Evolutionary conservation across 2,329 filamentous ascomycete species (phyloP).

Genomic region (Ploettnerulaceae sp.): DNA sequence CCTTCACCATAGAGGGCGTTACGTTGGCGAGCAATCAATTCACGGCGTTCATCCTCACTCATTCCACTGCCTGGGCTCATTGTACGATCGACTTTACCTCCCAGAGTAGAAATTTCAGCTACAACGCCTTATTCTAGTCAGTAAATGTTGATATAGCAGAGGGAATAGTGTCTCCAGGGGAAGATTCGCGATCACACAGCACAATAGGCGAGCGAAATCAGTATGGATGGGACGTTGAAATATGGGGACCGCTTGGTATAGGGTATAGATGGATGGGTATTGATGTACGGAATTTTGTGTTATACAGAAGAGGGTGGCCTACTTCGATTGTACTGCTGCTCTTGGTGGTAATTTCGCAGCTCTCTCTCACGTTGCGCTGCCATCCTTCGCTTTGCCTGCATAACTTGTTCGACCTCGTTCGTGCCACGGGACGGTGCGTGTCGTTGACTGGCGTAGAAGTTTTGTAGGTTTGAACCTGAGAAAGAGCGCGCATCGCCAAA

Average conservation of each 20-base stretch:
- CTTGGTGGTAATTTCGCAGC: conserved; percentile 98
- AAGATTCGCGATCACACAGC: conserved; percentile 35
- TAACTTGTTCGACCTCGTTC: conserved; percentile 94
- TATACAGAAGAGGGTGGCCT: conserved; percentile 75
- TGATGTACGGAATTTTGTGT: conserved; percentile 37
- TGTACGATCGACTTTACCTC: conserved; percentile 78
- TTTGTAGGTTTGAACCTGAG: conserved; percentile 75
- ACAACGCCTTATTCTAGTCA: conserved; percentile 49
- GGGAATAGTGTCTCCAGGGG: conserved; percentile 10
- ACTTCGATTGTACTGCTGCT: conserved; percentile 99
- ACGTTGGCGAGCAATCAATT: conserved; percentile 92
- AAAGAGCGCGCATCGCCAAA: conserved; percentile 69
- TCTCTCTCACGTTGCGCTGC: conserved; percentile 98
- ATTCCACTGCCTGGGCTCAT: conserved; percentile 75
- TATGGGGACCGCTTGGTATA: conserved; percentile 34
- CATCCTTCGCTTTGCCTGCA: conserved; percentile 99
- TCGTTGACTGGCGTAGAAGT: conserved; percentile 90
- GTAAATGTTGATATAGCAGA: conserved; percentile 31
- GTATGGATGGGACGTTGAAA: conserved; percentile 35
- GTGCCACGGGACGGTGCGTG: conserved; percentile 80
- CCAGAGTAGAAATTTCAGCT: conserved; percentile 60
- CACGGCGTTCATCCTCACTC: conserved; percentile 93
- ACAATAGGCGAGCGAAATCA: conserved; percentile 33
- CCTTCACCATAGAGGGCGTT: conserved; percentile 85
- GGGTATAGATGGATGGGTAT: conserved; percentile 24